Percentiles rank a stretch among this genome's conserved stretches.
These are phyloP conservation scores for Mucor piriformis DNA, from an alignment of 371 early-diverging fungal species.

Conservation along the genomic window DNA sequence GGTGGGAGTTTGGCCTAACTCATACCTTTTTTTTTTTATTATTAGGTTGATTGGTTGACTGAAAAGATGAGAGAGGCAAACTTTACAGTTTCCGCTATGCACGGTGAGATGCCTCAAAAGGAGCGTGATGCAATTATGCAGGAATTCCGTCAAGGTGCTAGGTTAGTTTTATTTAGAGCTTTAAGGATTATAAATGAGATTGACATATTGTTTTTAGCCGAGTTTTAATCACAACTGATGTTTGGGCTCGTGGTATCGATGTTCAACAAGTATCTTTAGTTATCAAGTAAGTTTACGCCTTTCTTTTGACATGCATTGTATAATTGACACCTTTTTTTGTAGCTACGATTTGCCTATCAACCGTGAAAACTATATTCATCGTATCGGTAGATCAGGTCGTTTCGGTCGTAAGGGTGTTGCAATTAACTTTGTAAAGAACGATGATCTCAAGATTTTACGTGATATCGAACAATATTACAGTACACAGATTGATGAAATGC, in stretches of 20 bases:
- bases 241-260: constrained; percentile 98
- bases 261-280: constrained; percentile 97
- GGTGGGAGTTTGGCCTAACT: background rate
- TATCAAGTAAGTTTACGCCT: constrained; percentile 39
- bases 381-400: constrained; percentile 97
- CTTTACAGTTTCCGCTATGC: constrained; percentile 98
- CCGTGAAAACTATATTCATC: constrained; percentile 94
- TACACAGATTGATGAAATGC: constrained; percentile 97
- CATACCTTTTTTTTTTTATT: background rate
- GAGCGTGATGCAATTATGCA: constrained; percentile 92
- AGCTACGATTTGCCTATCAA: constrained; percentile 92
- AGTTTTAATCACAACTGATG: constrained; percentile 93
- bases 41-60: constrained; percentile 92
- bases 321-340: background rate
- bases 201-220: constrained; percentile 57
- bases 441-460: constrained; percentile 84
- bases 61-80: constrained; percentile 91
- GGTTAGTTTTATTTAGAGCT: constrained; percentile 34
- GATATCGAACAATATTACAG: constrained; percentile 93
- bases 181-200: background rate
- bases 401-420: constrained; percentile 99
- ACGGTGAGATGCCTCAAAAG: constrained; percentile 97
- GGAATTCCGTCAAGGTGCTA: constrained; percentile 86
- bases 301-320: too few relatives aligned
- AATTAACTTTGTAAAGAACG: constrained; percentile 95